A percentile compares a stretch with the other conserved stretches of the same genome.
Conservation (phyloP, 345 rosid genomes). For the Gossypium herbaceum region DNA sequence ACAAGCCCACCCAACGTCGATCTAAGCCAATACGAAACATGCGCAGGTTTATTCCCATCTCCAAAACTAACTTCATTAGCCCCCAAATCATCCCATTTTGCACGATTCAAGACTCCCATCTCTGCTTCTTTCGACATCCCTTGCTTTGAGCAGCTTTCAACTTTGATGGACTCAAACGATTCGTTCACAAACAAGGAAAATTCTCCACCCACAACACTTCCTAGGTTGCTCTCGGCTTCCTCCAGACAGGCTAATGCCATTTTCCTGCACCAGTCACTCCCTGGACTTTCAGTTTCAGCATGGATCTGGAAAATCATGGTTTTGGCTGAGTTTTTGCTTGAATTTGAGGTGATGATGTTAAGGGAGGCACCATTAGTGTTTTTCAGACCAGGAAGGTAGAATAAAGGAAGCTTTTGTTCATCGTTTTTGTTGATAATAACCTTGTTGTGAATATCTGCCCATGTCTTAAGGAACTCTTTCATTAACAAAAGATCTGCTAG, state of each 20-base stretch:
- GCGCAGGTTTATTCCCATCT: constrained; percentile 32
- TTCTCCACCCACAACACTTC: constrained; percentile 16
- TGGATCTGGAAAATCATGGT: constrained; percentile 30
- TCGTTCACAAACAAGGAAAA: constrained; percentile 44
- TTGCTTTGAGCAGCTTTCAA: constrained; percentile 27
- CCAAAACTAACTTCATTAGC: constrained; percentile 30
- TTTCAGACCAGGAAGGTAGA: constrained; percentile 47
- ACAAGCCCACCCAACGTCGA: constrained; percentile 35
- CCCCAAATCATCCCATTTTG: constrained; percentile 38
- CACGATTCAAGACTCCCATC: not conserved
- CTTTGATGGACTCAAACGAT: constrained; percentile 27
- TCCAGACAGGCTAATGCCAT: constrained; percentile 31
- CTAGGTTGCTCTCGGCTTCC: constrained; percentile 31
- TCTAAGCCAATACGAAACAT: constrained; percentile 52
- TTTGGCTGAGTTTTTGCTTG: constrained; percentile 31
- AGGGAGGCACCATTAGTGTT: not conserved
- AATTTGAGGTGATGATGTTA: constrained; percentile 20
- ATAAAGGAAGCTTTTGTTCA: constrained; percentile 34
- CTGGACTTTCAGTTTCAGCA: not conserved
- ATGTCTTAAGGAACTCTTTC: constrained; percentile 44
- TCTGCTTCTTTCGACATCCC: constrained; percentile 7
- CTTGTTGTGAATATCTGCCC: constrained; percentile 53
- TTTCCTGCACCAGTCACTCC: constrained; percentile 13
- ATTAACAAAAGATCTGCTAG: constrained; percentile 48
- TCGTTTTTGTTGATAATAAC: constrained; percentile 17